Conservation (phyloP, 495 filamentous ascomycete genomes). For the Penicillium canescens region DNA sequence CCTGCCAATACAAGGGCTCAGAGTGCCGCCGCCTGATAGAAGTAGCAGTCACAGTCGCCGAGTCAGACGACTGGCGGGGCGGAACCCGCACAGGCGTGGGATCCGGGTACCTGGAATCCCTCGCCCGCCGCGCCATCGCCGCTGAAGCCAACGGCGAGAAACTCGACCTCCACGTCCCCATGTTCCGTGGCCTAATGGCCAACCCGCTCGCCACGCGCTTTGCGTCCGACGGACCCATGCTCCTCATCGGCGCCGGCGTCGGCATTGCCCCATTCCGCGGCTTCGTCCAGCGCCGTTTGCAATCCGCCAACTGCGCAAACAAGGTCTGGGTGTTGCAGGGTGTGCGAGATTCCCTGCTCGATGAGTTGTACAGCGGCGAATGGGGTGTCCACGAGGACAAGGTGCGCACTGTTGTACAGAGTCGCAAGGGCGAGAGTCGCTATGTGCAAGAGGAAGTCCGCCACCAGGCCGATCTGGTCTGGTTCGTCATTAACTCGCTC, state of each 20-base stretch:
- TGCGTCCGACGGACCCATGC: slow-evolving; percentile 89
- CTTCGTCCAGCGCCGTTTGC: slow-evolving; percentile 91
- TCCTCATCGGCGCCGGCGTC: slow-evolving; percentile 94
- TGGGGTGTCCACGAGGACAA: slow-evolving; percentile 92
- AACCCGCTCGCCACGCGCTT: slow-evolving; percentile 93
- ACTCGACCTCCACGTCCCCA: slow-evolving; percentile 74
- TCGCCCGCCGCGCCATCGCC: slow-evolving; percentile 67
- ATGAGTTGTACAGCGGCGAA: slow-evolving; percentile 94
- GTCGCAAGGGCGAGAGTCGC: slow-evolving; percentile 69
- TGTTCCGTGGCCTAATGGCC: slow-evolving; percentile 99
- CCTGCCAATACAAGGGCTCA: slow-evolving; percentile 63
- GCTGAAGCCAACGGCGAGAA: slow-evolving; percentile 53
- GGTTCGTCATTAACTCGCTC: slow-evolving; percentile 91
- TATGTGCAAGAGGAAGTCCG: slow-evolving; percentile 88
- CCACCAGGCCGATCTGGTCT: slow-evolving; percentile 89
- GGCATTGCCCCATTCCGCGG: slow-evolving; percentile 96
- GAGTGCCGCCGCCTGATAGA: slow-evolving; percentile 84
- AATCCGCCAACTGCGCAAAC: slow-evolving; percentile 96
- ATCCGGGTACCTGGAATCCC: slow-evolving; percentile 82
- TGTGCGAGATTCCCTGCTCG: slow-evolving; percentile 86
- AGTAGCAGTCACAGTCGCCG: slow-evolving; percentile 92
- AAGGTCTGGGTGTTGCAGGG: slow-evolving; percentile 99
- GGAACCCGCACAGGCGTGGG: slow-evolving; percentile 69
- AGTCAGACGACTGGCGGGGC: slow-evolving; percentile 75
- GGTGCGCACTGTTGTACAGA: slow-evolving; percentile 92